These are phyloP conservation scores for Microdochium nivale DNA, from an alignment of 2,329 filamentous ascomycete species.

Conservation along the genomic window DNA sequence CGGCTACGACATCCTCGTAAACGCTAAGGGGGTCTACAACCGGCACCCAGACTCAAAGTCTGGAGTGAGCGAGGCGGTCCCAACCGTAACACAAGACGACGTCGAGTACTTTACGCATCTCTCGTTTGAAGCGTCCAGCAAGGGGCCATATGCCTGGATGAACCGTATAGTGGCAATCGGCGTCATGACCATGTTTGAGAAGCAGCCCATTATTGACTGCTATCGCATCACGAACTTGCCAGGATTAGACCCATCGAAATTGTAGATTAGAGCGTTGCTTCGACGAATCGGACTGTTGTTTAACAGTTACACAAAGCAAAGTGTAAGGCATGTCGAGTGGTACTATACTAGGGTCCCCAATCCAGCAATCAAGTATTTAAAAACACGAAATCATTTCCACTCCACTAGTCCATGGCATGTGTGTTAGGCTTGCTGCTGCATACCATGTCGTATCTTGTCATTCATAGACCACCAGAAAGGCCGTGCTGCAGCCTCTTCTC, in stretches of 20 bases:
- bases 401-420: neutral
- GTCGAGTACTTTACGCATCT: slow-evolving; percentile 14
- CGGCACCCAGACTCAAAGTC: neutral
- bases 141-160: slow-evolving; percentile 11
- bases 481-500: slow-evolving; percentile 1
- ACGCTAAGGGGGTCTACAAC: slow-evolving; percentile 6
- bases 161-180: slow-evolving; percentile 10
- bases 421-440: too few species aligned
- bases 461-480: neutral
- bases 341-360: too few species aligned
- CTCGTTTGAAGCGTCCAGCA: slow-evolving; percentile 10
- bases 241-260: neutral
- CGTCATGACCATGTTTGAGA: slow-evolving; percentile 12
- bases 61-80: neutral
- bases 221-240: slow-evolving; percentile 14
- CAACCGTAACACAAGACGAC: slow-evolving; percentile 8
- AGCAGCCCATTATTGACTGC: slow-evolving; percentile 11
- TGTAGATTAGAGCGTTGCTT: too few species aligned
- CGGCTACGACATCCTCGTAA: slow-evolving; percentile 9
- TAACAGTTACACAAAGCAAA: too few species aligned
- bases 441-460: too few species aligned
- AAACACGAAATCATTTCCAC: neutral
- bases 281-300: too few species aligned
- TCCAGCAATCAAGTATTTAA: neutral
- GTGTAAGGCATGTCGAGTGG: too few species aligned